Conservation (phyloP, 108 stramenopile genomes). For the Cyclotella baltica region DNA sequence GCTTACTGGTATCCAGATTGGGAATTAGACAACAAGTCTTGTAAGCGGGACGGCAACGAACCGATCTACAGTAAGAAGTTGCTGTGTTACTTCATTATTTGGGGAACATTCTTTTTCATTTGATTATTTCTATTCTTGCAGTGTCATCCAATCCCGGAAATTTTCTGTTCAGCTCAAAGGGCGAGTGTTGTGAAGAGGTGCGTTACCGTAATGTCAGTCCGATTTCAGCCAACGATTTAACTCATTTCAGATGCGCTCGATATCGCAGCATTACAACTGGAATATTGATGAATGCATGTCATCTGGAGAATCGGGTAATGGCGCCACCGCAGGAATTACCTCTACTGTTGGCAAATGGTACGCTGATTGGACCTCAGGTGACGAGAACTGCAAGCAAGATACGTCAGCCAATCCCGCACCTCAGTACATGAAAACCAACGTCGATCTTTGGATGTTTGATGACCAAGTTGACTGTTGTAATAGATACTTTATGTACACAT, state of each 20-base stretch:
- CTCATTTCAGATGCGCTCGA: no score
- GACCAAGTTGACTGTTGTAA: neutral
- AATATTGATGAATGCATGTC: neutral
- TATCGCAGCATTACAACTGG: slow-evolving; percentile 6
- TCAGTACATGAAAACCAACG: neutral
- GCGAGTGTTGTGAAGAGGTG: neutral
- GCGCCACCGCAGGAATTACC: neutral
- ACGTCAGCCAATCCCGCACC: neutral
- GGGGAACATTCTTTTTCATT: no score
- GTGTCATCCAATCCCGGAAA: neutral
- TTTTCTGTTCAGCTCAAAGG: neutral
- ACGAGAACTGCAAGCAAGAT: slow-evolving; percentile 3
- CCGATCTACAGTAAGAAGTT: neutral
- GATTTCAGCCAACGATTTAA: no score
- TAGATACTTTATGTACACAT: neutral
- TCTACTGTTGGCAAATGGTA: neutral
- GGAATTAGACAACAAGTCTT: neutral
- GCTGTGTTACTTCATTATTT: no score
- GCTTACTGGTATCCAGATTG: slow-evolving; percentile 10
- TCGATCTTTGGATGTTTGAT: neutral
- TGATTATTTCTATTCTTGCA: no score
- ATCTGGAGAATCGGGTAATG: neutral
- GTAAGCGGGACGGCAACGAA: slow-evolving; percentile 2
- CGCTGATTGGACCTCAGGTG: neutral
- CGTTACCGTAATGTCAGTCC: no score